Conservation (phyloP, 2,329 filamentous ascomycete species). For the Xylariaceae sp. region DNA sequence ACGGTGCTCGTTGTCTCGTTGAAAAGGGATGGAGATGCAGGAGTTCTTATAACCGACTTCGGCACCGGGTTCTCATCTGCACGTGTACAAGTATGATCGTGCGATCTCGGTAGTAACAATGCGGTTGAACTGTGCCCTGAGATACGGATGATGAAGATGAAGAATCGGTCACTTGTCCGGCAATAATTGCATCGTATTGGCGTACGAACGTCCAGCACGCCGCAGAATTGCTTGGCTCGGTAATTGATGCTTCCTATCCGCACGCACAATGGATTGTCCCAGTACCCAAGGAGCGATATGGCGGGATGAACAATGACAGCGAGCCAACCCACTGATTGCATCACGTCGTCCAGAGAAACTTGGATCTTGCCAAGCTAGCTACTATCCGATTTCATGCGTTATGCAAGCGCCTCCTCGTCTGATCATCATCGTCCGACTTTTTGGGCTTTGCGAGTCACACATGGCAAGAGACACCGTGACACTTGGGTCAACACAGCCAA, state of each 20-base stretch:
- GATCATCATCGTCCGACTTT: background rate
- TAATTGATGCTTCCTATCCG: background rate
- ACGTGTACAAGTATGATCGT: background rate
- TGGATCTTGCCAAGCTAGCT: background rate
- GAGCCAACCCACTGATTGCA: background rate
- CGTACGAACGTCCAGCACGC: background rate
- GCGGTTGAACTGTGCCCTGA: background rate
- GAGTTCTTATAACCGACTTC: background rate
- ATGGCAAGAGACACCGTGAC: background rate
- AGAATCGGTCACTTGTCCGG: background rate
- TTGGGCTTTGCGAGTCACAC: background rate
- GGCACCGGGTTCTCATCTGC: background rate
- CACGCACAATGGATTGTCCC: background rate
- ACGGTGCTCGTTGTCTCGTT: background rate
- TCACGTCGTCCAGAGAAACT: background rate
- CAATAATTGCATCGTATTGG: background rate
- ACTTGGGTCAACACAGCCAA: slow-evolving; percentile 4
- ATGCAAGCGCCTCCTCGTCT: background rate
- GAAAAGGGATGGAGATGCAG: background rate
- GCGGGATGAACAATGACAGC: background rate
- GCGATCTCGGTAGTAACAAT: background rate
- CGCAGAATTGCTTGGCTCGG: background rate
- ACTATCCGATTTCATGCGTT: background rate
- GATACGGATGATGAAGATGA: background rate
- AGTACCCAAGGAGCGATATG: background rate